Percentiles rank a stretch among this genome's conserved stretches.
phyloP scores from a whole-genome alignment of 176 grass and related monocot genomes.

The Oryza nivara region DNA sequence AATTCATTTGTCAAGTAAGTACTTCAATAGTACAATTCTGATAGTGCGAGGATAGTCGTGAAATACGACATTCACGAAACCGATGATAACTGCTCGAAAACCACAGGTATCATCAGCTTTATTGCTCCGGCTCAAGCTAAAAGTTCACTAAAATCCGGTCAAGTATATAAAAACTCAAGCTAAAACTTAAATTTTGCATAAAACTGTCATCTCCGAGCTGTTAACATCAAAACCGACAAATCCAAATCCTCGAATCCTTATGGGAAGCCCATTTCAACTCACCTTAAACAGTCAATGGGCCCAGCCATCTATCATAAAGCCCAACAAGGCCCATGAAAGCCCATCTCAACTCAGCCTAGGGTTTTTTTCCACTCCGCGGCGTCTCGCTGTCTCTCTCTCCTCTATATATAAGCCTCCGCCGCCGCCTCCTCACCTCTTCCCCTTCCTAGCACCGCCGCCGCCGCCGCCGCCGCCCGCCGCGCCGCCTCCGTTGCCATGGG shows the following conservation, averaged over 20 bases:
- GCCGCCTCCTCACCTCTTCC: background rate
- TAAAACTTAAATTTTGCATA: too few relatives aligned
- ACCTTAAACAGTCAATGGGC: background rate
- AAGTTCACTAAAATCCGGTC: too few relatives aligned
- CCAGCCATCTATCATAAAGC: background rate
- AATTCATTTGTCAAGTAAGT: too few relatives aligned
- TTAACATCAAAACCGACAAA: background rate
- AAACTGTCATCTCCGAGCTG: too few relatives aligned
- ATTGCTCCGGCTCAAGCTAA: too few relatives aligned
- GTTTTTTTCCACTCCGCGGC: conserved; percentile 27
- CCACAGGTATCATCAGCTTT: too few relatives aligned
- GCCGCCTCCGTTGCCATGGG: conserved; percentile 36
- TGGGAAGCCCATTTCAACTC: too few relatives aligned
- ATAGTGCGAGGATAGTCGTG: too few relatives aligned
- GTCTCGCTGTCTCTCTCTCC: background rate
- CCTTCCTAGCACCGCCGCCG: background rate
- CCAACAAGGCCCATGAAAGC: background rate
- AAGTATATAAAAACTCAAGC: too few relatives aligned
- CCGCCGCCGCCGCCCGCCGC: background rate
- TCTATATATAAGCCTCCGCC: conserved; percentile 23
- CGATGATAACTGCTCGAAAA: too few relatives aligned
- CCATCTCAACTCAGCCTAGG: conserved; percentile 21
- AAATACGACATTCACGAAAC: too few relatives aligned
- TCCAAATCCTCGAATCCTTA: background rate
- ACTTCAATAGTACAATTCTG: too few relatives aligned